Base-by-base conservation (phyloP, 2,329 filamentous ascomycete species). In the Colletotrichum cuscutae region DNA sequence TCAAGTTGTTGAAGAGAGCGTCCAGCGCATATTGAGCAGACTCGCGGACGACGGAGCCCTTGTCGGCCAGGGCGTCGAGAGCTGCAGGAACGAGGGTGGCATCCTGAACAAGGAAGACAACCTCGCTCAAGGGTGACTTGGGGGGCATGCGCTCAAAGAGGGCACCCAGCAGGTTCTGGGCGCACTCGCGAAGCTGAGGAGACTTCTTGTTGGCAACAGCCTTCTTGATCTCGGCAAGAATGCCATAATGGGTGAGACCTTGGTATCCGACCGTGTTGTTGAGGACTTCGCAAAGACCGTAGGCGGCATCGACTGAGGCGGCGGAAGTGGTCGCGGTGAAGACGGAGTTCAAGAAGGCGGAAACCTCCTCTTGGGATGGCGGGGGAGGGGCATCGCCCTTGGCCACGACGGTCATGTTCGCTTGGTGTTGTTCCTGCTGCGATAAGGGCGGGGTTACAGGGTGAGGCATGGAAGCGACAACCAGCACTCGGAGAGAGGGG, bases 21-120 rank as follows among this genome's bases (percentile, higher is more conserved):
- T 99, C 95, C 70, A 99, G 89, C 37, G 95, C 97, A 82, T 98
- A 99, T 82, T 97, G 94, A 6, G 96, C 95, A 56, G 95, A 94
- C 80, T 98, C 95, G 77, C 93, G 93, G 60, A 98, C 95, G 8
- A 97, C 92, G 62, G 92, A 86, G 64, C 93, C 94, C 86, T 99
- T 98, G 82, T 99, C 97, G 62, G 96, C 89, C 61, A 99, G 88
- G 9, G 93, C 91, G 79, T 99, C 97, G 73, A 98, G 89, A 28
- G 93, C 94, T 74, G 91, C 86, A 46, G 88, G 82, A 11, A 98
- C 85, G 72, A 97, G 82, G 68, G 90, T 92, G 67, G 92, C 91
- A 81, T 97, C 93, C 80, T 97, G 91, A n/a, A 95, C 82, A 22
- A 98, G 85, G 76, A 99, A 92, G 57, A 95, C 85, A 63, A 94